Base-by-base conservation (phyloP, 2,329 filamentous ascomycete genomes). In the Cladophialophora carrionii region DNA sequence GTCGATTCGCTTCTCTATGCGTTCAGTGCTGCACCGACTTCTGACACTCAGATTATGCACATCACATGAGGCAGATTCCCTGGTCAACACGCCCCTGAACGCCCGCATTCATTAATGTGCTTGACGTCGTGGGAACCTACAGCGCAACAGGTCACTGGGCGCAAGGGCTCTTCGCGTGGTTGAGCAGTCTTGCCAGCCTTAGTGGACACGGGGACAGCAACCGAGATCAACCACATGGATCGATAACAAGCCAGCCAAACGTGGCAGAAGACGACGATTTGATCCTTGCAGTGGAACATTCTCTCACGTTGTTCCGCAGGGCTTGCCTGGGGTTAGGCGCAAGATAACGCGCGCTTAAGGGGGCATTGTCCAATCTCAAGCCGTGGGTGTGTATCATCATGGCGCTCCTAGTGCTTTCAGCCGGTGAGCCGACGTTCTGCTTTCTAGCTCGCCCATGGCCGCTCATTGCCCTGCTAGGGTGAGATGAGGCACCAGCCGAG, bases 261-360 rank as follows among this genome's bases (percentile, higher is more conserved):
- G 32, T 58, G 29, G 17, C 8, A 31, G 10, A 32, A 7, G 56
- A 31, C 5, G 32, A 26, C 32, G 17, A 8, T 4, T 32, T n/a
- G 34, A 46, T n/a, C 43, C 54, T 20, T 53, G 46, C 49, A n/a
- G 34, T 22, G 31, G 52, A 57, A 62, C 17, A 52, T 62, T 57
- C 52, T 57, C 56, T 22, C 41, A 22, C 60, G 26, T 34, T 61
- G 14, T 41, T 3, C 20, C 14, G 51, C 59, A 43, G 8, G 20
- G 31, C 20, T 46, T 46, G 26, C 48, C 57, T 26, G 58, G 62
- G 62, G 62, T 55, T 61, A 55, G 57, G 52, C 48, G 62, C 57
- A 57, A 65, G 62, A 65, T 65, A 65, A 65, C 51, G 62, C 57
- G 62, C 57, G 57, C 57, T 61, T 61, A 32, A 32, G 57, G 57